Evolutionary conservation across 176 grass and related monocot genomes (phyloP).

Genomic region (Otatea glauca): DNA sequence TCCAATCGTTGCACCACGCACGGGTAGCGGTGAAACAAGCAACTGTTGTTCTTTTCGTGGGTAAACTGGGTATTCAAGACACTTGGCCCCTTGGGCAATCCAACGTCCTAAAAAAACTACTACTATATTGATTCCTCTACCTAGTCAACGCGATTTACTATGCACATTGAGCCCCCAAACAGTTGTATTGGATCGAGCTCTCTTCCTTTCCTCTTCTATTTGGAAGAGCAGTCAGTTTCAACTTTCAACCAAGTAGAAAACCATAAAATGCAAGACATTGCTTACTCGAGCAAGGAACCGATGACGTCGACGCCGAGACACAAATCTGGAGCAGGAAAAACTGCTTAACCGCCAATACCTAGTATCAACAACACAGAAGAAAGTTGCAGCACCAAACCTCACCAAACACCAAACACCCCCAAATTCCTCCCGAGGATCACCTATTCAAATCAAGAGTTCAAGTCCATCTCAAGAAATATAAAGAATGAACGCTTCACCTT

Average conservation of each 20-base stretch:
- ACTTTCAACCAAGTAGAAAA: background rate
- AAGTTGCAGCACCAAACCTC: slow-evolving; percentile 44
- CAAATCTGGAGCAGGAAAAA: background rate
- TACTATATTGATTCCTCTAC: background rate
- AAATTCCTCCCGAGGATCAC: slow-evolving; percentile 13
- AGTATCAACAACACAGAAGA: background rate
- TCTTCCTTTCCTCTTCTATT: background rate
- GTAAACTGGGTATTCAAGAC: background rate
- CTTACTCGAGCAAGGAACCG: background rate
- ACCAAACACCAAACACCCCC: slow-evolving; percentile 26
- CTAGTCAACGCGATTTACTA: background rate
- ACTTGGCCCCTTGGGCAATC: background rate
- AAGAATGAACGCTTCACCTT: background rate
- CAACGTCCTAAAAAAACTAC: background rate
- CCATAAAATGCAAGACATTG: background rate
- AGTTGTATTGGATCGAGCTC: background rate
- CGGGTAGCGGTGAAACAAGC: background rate
- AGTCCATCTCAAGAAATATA: background rate
- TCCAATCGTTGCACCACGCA: background rate
- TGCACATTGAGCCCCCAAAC: background rate
- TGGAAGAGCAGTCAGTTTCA: background rate
- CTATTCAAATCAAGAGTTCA: slow-evolving; percentile 12
- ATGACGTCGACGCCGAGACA: background rate
- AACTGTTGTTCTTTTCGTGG: background rate
- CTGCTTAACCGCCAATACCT: background rate